phyloP scores from a whole-genome alignment of 768 basidiomycete genomes.

The Pleurotus djamor region DNA sequence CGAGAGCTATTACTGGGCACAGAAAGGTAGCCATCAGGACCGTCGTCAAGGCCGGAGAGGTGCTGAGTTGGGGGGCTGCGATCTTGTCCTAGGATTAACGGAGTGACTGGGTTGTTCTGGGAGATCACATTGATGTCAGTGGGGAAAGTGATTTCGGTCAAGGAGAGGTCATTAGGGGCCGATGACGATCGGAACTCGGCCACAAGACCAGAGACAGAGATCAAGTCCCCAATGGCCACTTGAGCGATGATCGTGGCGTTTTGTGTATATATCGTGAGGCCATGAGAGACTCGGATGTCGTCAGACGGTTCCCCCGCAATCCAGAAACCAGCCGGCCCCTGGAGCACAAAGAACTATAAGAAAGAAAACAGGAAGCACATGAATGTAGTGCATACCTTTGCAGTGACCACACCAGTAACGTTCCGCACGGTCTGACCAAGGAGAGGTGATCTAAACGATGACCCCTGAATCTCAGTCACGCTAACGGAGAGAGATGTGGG shows the following conservation, averaged over 20 bases:
- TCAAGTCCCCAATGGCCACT: slow-evolving; percentile 44
- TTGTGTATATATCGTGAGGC: slow-evolving; percentile 47
- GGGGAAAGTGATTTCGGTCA: slow-evolving; percentile 48
- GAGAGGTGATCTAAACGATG: slow-evolving; percentile 42
- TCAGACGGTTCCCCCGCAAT: slow-evolving; percentile 38
- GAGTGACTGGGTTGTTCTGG: slow-evolving; percentile 39
- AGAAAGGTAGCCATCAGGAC: slow-evolving; percentile 52
- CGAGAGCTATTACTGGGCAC: slow-evolving; percentile 52
- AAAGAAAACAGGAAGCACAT: not conserved
- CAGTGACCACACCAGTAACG: slow-evolving; percentile 50
- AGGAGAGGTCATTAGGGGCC: slow-evolving; percentile 41
- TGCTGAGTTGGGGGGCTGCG: slow-evolving; percentile 49
- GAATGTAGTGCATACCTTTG: slow-evolving; percentile 35
- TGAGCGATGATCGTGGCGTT: slow-evolving; percentile 30
- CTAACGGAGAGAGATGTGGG: slow-evolving; percentile 27
- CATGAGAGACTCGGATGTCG: slow-evolving; percentile 48
- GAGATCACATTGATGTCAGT: slow-evolving; percentile 42
- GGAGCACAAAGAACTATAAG: not conserved
- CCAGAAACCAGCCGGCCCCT: slow-evolving; percentile 49
- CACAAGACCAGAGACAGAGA: slow-evolving; percentile 44
- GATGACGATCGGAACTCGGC: slow-evolving; percentile 46
- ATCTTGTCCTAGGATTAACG: slow-evolving; percentile 51
- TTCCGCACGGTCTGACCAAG: slow-evolving; percentile 40
- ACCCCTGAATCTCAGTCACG: slow-evolving; percentile 55
- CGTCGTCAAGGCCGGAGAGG: slow-evolving; percentile 47